Conservation (phyloP, 371 early-diverging fungal genomes). For the Chytridiales sp. region DNA sequence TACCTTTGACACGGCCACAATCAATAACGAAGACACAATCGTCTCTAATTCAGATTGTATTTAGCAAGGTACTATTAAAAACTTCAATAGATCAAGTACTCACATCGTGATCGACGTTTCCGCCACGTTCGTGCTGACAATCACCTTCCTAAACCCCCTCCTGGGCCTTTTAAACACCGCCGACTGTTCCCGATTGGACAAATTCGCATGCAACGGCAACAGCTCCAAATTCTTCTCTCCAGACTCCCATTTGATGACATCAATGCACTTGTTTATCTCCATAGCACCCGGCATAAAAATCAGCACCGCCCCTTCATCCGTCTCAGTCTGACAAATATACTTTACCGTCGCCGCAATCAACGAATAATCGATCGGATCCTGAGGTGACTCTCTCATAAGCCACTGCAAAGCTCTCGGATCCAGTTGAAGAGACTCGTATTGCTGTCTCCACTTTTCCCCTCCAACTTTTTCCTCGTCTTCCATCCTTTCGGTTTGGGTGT, state of each 20-base stretch:
- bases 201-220: conserved; percentile 46
- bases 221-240: conserved; percentile 24
- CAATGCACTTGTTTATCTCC: conserved; percentile 72
- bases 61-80: neutral
- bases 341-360: conserved; percentile 61
- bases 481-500: neutral
- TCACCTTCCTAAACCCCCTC: conserved; percentile 71
- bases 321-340: conserved; percentile 58
- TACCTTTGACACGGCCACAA: conserved; percentile 75
- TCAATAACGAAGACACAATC: conserved; percentile 95
- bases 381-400: conserved; percentile 16
- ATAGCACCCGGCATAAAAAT: conserved; percentile 76
- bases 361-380: conserved; percentile 66
- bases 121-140: conserved; percentile 91
- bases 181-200: conserved; percentile 37
- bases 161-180: conserved; percentile 60
- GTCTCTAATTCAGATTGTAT: conserved; percentile 18
- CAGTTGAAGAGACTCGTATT: conserved; percentile 1
- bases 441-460: neutral
- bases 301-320: conserved; percentile 60
- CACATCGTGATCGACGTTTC: conserved; percentile 79
- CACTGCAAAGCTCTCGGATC: conserved; percentile 12
- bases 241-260: conserved; percentile 35
- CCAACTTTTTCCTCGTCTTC: conserved; percentile 1
- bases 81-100: neutral